phyloP scores from a whole-genome alignment of 345 rosid species.

The Eutrema japonicum region DNA sequence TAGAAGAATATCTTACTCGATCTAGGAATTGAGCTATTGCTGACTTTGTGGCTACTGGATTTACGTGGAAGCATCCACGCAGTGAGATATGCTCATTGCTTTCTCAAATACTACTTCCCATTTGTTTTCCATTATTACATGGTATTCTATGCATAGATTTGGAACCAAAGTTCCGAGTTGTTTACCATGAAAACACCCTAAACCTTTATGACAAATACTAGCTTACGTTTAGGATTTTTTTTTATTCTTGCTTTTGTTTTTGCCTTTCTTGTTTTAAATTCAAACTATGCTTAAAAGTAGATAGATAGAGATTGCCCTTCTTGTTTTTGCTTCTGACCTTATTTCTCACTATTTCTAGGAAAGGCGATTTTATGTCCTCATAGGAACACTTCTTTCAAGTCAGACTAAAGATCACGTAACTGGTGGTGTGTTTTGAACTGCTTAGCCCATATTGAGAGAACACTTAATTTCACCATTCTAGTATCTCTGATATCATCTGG shows the following conservation, averaged over 20 bases:
- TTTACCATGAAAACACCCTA: background rate
- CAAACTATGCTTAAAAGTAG: background rate
- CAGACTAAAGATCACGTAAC: slow-evolving; percentile 75
- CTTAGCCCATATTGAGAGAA: slow-evolving; percentile 1
- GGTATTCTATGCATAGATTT: background rate
- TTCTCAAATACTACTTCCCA: slow-evolving; percentile 23
- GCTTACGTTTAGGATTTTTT: slow-evolving; percentile 3
- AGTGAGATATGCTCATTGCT: slow-evolving; percentile 9
- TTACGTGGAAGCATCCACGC: slow-evolving; percentile 1
- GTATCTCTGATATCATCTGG: slow-evolving; percentile 1
- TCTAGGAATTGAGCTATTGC: background rate
- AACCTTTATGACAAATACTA: background rate
- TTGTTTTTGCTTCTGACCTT: slow-evolving; percentile 23
- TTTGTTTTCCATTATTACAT: background rate
- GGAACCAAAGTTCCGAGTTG: background rate
- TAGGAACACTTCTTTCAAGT: slow-evolving; percentile 74
- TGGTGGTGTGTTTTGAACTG: slow-evolving; percentile 52
- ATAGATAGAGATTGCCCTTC: background rate
- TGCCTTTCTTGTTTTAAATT: slow-evolving; percentile 1
- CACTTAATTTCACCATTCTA: slow-evolving; percentile 3
- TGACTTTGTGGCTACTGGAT: slow-evolving; percentile 15
- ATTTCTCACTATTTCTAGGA: slow-evolving; percentile 46
- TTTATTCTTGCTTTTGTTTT: background rate
- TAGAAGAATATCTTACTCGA: slow-evolving; percentile 17
- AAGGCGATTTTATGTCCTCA: slow-evolving; percentile 73